phyloP scores from a whole-genome alignment of 2,329 filamentous ascomycete genomes.

The Colletotrichum eremochloae region DNA sequence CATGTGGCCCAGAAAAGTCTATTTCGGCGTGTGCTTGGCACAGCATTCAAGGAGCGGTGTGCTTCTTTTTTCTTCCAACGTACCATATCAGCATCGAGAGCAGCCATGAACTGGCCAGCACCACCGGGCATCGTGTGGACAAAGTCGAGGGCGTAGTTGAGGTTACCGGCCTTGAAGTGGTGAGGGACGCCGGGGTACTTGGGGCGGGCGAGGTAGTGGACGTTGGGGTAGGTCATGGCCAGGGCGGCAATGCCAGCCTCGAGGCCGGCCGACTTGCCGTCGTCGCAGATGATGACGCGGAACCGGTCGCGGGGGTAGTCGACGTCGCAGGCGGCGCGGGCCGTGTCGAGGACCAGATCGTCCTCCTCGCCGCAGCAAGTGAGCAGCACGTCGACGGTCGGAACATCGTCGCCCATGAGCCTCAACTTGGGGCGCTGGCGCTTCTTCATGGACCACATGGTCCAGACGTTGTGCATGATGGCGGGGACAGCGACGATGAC shows the following conservation, averaged over 20 bases:
- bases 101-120: constrained; percentile 70
- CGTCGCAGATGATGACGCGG: constrained; percentile 68
- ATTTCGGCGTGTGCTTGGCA: background rate
- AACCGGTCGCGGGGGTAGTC: constrained; percentile 68
- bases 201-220: constrained; percentile 66
- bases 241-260: constrained; percentile 55
- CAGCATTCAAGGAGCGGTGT: no score
- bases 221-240: constrained; percentile 58
- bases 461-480: constrained; percentile 70
- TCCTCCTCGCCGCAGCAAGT: constrained; percentile 70
- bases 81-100: constrained; percentile 76
- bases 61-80: constrained; percentile 19
- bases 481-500: constrained; percentile 66
- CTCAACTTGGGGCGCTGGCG: constrained; percentile 66
- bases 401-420: constrained; percentile 60
- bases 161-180: constrained; percentile 75
- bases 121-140: constrained; percentile 66
- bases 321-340: constrained; percentile 65
- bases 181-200: constrained; percentile 63
- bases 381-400: constrained; percentile 69
- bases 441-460: constrained; percentile 68
- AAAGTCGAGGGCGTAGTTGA: constrained; percentile 70
- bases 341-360: constrained; percentile 69
- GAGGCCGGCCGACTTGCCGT: constrained; percentile 62
- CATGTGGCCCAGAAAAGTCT: background rate